Evolutionary conservation across 192 early-diverging fungal species (phyloP).

Genomic region (Podila epigama): DNA sequence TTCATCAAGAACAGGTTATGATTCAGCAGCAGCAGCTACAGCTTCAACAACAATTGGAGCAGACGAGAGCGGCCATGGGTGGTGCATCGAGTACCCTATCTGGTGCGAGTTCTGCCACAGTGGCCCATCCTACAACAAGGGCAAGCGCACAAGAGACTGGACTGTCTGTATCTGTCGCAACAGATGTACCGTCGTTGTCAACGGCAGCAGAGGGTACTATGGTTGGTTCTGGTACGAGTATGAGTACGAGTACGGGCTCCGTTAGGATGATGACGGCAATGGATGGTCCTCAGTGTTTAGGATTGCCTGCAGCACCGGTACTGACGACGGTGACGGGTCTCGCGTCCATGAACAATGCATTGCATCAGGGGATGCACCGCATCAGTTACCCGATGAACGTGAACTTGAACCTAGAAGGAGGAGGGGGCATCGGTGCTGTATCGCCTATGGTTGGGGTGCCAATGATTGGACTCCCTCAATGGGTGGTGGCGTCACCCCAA

Average conservation of each 20-base stretch:
- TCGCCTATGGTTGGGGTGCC: not conserved
- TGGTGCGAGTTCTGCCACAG: not conserved
- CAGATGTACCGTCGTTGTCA: not conserved
- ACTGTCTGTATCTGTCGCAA: not conserved
- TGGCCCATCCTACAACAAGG: not conserved
- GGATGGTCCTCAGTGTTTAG: constrained; percentile 7
- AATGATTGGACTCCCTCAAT: no score
- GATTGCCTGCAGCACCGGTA: constrained; percentile 18
- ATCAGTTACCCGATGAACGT: constrained; percentile 1
- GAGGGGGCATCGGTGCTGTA: not conserved
- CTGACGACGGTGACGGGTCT: constrained; percentile 22
- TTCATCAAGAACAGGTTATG: constrained; percentile 28
- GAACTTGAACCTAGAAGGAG: not conserved
- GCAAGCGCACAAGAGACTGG: not conserved
- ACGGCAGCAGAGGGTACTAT: not conserved
- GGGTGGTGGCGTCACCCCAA: not conserved
- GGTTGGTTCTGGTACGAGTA: not conserved
- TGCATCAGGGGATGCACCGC: not conserved
- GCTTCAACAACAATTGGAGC: constrained; percentile 33
- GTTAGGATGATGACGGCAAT: no score
- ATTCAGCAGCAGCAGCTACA: constrained; percentile 32
- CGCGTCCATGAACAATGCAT: constrained; percentile 13
- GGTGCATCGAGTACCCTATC: not conserved
- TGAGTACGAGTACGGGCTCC: not conserved
- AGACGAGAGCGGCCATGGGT: constrained; percentile 9